Conservation (phyloP, 164 flowering plant species). For the Liquidambar formosana region DNA sequence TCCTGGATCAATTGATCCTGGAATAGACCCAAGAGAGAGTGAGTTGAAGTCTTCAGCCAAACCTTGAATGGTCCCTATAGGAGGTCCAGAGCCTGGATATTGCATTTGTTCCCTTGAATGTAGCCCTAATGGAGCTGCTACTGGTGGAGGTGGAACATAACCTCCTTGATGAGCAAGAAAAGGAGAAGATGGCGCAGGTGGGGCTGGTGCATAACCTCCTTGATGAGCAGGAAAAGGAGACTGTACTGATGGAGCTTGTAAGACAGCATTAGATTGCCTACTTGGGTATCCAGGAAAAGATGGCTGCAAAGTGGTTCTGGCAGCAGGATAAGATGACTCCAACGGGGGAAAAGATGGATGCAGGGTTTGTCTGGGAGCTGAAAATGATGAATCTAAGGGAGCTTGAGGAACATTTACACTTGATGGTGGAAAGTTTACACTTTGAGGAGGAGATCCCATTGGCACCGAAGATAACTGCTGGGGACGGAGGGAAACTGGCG, state of each 20-base stretch:
- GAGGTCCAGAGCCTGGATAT: constrained; percentile 52
- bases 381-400: constrained; percentile 35
- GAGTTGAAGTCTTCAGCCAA: constrained; percentile 82
- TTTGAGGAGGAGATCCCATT: constrained; percentile 61
- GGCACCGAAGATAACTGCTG: constrained; percentile 46
- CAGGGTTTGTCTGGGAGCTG: constrained; percentile 32
- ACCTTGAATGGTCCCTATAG: constrained; percentile 54
- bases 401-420: constrained; percentile 33
- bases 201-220: constrained; percentile 38
- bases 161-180: constrained; percentile 57
- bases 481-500: constrained; percentile 35
- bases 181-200: constrained; percentile 37
- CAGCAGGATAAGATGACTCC: constrained; percentile 16
- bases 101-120: constrained; percentile 50
- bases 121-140: constrained; percentile 28
- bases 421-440: constrained; percentile 26
- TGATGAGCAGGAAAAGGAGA: constrained; percentile 35
- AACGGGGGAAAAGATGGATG: constrained; percentile 32
- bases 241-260: constrained; percentile 40
- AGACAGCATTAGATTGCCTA: constrained; percentile 38
- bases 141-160: constrained; percentile 46
- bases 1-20: constrained; percentile 84
- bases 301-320: constrained; percentile 30
- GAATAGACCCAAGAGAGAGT: constrained; percentile 68
- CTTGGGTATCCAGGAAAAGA: constrained; percentile 56